Evolutionary conservation across 371 early-diverging fungal species (phyloP).

Genomic region (Sporodiniella umbellata): DNA sequence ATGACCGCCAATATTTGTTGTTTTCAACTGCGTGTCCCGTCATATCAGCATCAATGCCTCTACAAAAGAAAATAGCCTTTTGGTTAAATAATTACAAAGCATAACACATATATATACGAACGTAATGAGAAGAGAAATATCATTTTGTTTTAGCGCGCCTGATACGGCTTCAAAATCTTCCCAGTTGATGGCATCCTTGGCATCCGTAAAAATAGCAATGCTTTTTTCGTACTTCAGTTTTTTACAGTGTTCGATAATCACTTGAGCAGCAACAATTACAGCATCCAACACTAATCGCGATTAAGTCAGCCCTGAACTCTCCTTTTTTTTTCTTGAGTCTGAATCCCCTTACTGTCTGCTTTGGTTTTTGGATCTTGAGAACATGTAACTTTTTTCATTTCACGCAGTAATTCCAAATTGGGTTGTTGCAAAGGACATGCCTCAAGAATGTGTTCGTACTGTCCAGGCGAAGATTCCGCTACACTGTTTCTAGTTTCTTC

Average conservation of each 20-base stretch:
- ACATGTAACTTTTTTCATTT: slow-evolving; percentile 25
- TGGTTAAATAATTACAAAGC: too few species aligned
- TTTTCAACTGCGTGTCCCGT: too few species aligned
- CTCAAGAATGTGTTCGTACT: slow-evolving; percentile 30
- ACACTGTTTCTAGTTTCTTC: slow-evolving; percentile 30
- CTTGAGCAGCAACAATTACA: slow-evolving; percentile 58
- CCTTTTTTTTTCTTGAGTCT: neutral
- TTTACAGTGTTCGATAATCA: slow-evolving; percentile 54
- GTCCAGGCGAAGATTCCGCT: slow-evolving; percentile 17
- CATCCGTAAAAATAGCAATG: slow-evolving; percentile 66
- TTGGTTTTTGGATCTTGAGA: slow-evolving; percentile 21
- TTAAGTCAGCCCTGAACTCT: too few species aligned
- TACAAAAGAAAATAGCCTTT: neutral
- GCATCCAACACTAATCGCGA: slow-evolving; percentile 55
- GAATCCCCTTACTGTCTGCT: slow-evolving; percentile 38
- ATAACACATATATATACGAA: too few species aligned
- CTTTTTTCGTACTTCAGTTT: slow-evolving; percentile 64
- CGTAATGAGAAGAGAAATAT: slow-evolving; percentile 56
- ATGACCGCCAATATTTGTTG: slow-evolving; percentile 14
- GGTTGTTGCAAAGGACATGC: slow-evolving; percentile 19
- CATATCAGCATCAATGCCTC: too few species aligned
- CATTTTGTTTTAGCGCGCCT: slow-evolving; percentile 29
- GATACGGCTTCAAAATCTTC: slow-evolving; percentile 44
- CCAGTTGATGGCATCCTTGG: slow-evolving; percentile 44
- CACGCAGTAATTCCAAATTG: slow-evolving; percentile 15